Evolutionary conservation across 2,329 filamentous ascomycete genomes (phyloP).

Genomic region (Ophidiomyces ophidiicola): DNA sequence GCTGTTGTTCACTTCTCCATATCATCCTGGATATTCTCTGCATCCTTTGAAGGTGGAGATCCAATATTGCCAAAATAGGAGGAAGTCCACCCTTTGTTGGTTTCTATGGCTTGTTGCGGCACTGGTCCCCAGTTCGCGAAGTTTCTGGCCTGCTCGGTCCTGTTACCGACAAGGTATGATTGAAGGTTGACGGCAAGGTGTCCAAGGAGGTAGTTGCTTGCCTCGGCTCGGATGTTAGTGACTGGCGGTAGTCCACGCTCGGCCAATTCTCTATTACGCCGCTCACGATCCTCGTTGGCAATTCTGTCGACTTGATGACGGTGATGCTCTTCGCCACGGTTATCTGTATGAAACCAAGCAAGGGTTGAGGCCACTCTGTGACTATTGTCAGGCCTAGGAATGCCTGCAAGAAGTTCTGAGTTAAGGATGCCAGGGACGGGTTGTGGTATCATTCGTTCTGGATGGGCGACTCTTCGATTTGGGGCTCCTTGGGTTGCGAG

Average conservation of each 20-base stretch:
- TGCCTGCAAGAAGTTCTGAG: no score
- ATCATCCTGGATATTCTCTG: no score
- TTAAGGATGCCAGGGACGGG: not conserved
- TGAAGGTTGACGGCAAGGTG: slow-evolving; percentile 13
- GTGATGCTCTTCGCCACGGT: slow-evolving; percentile 9
- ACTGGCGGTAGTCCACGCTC: not conserved
- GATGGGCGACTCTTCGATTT: not conserved
- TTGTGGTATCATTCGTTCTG: slow-evolving; percentile 1
- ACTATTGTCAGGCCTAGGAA: no score
- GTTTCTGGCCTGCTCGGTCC: slow-evolving; percentile 8
- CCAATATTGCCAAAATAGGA: slow-evolving; percentile 13
- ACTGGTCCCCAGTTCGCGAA: slow-evolving; percentile 14
- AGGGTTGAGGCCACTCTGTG: slow-evolving; percentile 12
- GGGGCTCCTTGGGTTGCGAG: not conserved
- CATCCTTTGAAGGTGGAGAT: no score
- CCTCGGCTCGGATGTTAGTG: slow-evolving; percentile 5
- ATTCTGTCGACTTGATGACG: slow-evolving; percentile 10
- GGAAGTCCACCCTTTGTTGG: slow-evolving; percentile 2
- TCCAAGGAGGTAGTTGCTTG: slow-evolving; percentile 10
- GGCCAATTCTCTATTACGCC: not conserved
- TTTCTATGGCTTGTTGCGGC: slow-evolving; percentile 9
- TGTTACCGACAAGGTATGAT: slow-evolving; percentile 10
- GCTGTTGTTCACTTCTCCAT: no score
- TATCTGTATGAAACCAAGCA: slow-evolving; percentile 12
- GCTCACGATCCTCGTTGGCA: slow-evolving; percentile 7